These are phyloP conservation scores for Physcomitrium patens DNA, from an alignment of 225 moss, liverwort and hornwort genomes.

Conservation along the genomic window DNA sequence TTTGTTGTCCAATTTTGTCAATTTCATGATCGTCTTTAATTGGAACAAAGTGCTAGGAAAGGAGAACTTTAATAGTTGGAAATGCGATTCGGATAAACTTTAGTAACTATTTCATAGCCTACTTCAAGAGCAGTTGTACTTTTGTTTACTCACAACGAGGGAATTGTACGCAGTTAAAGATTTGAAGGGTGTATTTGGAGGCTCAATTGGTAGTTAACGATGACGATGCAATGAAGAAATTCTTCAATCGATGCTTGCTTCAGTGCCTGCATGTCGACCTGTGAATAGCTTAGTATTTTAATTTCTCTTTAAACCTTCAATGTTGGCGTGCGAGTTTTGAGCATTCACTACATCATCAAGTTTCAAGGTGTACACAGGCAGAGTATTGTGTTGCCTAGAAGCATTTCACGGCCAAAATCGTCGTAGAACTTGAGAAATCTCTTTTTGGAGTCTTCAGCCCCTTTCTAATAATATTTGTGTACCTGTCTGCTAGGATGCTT, in stretches of 20 bases:
- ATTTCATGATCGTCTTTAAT: neutral
- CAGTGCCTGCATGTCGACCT: constrained; percentile 93
- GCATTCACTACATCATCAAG: neutral
- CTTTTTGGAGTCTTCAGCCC: neutral
- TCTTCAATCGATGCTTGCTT: constrained; percentile 90
- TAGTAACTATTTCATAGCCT: neutral
- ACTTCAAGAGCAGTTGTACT: constrained; percentile 10
- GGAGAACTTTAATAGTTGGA: neutral
- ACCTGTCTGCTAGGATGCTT: constrained; percentile 6
- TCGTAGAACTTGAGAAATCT: neutral
- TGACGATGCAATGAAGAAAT: constrained; percentile 88
- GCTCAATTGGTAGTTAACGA: constrained; percentile 87
- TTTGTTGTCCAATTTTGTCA: neutral
- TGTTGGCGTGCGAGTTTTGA: neutral
- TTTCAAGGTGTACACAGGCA: neutral
- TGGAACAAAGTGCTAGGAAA: neutral
- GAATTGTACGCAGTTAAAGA: constrained; percentile 67
- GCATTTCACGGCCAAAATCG: neutral
- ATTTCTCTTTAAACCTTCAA: neutral
- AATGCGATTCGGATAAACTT: neutral
- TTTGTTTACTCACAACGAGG: constrained; percentile 13
- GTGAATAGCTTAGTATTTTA: constrained; percentile 55
- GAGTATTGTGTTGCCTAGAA: constrained; percentile 3
- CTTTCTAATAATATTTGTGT: neutral
- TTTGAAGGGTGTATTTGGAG: constrained; percentile 89